phyloP scores from a whole-genome alignment of 2,329 filamentous ascomycete genomes.

The Lasiodiplodia citricola region DNA sequence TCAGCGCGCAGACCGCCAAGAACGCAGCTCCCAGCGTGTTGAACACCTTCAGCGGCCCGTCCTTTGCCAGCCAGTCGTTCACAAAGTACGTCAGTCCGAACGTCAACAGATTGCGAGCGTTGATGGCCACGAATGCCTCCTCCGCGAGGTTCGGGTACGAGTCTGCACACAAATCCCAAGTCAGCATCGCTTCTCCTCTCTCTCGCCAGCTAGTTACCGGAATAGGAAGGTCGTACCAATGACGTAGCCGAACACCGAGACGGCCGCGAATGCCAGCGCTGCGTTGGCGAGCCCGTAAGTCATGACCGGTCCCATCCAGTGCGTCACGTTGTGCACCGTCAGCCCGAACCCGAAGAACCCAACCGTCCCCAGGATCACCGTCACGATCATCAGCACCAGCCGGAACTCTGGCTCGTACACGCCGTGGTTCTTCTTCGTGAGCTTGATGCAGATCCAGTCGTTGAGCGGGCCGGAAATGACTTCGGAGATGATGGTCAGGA shows the following conservation, averaged over 20 bases:
- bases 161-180: slow-evolving; percentile 31
- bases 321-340: slow-evolving; percentile 36
- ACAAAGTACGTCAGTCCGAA: slow-evolving; percentile 54
- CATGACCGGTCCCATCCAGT: slow-evolving; percentile 28
- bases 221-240: slow-evolving; percentile 37
- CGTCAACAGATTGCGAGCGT: slow-evolving; percentile 55
- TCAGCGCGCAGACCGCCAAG: slow-evolving; percentile 52
- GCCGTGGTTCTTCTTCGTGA: slow-evolving; percentile 34
- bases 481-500: slow-evolving; percentile 55
- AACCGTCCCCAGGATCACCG: slow-evolving; percentile 42
- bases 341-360: slow-evolving; percentile 50
- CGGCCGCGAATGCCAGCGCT: slow-evolving; percentile 32
- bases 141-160: slow-evolving; percentile 53
- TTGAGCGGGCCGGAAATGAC: slow-evolving; percentile 52
- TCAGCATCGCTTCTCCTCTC: not conserved
- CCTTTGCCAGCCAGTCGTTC: slow-evolving; percentile 38
- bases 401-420: slow-evolving; percentile 39
- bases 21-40: slow-evolving; percentile 43
- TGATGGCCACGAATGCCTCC: slow-evolving; percentile 60
- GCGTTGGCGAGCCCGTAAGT: slow-evolving; percentile 53
- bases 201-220: not conserved
- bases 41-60: slow-evolving; percentile 37
- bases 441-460: slow-evolving; percentile 47
- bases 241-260: slow-evolving; percentile 57
- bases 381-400: slow-evolving; percentile 33